phyloP scores from a whole-genome alignment of 2,329 filamentous ascomycete genomes.

The Rutstroemia sp. region DNA sequence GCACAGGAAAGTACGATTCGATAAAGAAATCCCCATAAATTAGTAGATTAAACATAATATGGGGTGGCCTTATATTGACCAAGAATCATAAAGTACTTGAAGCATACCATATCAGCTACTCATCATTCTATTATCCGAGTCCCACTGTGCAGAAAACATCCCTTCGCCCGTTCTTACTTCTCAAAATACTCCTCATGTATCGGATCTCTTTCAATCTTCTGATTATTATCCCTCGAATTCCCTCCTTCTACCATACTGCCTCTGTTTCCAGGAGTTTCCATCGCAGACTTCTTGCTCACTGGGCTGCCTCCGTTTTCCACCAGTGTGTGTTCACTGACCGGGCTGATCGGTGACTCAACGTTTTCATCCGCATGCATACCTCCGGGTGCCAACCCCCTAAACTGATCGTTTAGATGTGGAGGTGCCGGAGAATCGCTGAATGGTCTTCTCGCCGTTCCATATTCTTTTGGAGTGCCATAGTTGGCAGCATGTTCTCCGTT shows the following conservation, averaged over 20 bases:
- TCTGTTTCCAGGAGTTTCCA: not conserved
- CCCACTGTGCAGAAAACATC: not conserved
- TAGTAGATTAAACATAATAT: too few species aligned
- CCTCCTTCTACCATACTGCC: not conserved
- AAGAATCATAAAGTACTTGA: too few species aligned
- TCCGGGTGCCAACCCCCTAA: not conserved
- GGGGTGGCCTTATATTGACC: too few species aligned
- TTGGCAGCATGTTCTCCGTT: not conserved
- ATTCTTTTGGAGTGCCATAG: not conserved
- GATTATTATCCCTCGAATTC: not conserved
- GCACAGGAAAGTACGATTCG: too few species aligned
- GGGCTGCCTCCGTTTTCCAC: not conserved
- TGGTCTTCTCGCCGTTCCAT: constrained; percentile 3
- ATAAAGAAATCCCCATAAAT: too few species aligned
- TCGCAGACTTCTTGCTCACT: not conserved
- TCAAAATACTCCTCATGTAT: not conserved
- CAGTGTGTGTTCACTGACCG: not conserved
- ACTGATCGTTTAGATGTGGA: constrained; percentile 21
- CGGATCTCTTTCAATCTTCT: not conserved
- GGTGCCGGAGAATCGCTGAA: constrained; percentile 15
- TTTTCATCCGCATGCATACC: constrained; percentile 1
- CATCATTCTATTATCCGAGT: too few species aligned
- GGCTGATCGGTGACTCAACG: not conserved
- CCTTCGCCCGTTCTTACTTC: not conserved
- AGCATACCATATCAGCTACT: too few species aligned